These are phyloP conservation scores for Komagataella ulmi DNA, from an alignment of 805 yeast species.

Conservation along the genomic window DNA sequence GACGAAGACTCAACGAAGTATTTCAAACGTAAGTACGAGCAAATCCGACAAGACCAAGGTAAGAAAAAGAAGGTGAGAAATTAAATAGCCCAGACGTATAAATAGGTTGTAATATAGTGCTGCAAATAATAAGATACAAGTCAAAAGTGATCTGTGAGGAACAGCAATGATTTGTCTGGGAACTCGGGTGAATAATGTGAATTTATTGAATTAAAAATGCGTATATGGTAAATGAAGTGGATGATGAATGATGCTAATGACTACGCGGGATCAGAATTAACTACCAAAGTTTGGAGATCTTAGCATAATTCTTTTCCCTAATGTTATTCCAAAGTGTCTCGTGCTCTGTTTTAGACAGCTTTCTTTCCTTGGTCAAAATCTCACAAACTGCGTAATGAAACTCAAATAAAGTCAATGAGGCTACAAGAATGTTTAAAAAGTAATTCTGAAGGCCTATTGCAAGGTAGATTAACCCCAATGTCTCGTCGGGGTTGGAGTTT, in stretches of 20 bases:
- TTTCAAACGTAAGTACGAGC: slow-evolving; percentile 74
- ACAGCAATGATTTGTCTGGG: no score
- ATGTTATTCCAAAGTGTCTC: slow-evolving; percentile 34
- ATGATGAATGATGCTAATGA: neutral
- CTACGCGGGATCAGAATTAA: neutral
- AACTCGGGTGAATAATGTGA: no score
- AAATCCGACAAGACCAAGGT: slow-evolving; percentile 51
- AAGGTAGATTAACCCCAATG: slow-evolving; percentile 1
- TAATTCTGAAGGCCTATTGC: slow-evolving; percentile 35
- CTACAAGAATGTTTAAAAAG: slow-evolving; percentile 38
- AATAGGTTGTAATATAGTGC: neutral
- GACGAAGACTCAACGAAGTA: slow-evolving; percentile 59
- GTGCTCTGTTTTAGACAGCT: slow-evolving; percentile 26
- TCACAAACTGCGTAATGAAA: slow-evolving; percentile 26
- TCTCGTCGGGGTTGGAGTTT: slow-evolving; percentile 2
- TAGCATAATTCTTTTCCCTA: slow-evolving; percentile 33
- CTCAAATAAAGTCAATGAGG: slow-evolving; percentile 39
- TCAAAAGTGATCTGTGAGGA: neutral
- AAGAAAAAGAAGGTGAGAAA: slow-evolving; percentile 44
- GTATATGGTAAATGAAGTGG: neutral
- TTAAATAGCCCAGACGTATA: neutral
- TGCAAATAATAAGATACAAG: neutral
- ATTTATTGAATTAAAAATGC: neutral
- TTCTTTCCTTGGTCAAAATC: slow-evolving; percentile 11
- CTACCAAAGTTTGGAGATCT: slow-evolving; percentile 21